Conservation (phyloP, 345 rosid genomes). For the Turritis glabra region DNA sequence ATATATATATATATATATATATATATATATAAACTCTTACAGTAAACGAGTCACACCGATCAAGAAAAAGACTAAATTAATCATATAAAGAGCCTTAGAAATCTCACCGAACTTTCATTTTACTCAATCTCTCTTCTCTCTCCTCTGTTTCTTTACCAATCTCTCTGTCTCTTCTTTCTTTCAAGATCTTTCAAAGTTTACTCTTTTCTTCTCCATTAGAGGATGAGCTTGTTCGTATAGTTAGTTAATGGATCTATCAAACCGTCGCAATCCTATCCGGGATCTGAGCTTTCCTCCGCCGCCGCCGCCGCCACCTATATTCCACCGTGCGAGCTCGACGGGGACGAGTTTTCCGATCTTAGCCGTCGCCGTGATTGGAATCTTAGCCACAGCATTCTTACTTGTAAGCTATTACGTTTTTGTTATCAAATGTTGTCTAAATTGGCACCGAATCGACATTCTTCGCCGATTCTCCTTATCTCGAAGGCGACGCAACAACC, state of each 20-base stretch:
- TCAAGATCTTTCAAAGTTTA: slow-evolving; percentile 14
- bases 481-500: slow-evolving; percentile 40
- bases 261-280: slow-evolving; percentile 7
- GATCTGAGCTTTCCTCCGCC: slow-evolving; percentile 26
- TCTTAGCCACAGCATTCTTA: slow-evolving; percentile 77
- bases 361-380: slow-evolving; percentile 76
- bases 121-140: slow-evolving; percentile 8
- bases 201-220: slow-evolving; percentile 6
- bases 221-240: slow-evolving; percentile 13
- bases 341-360: slow-evolving; percentile 54
- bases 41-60: slow-evolving; percentile 25
- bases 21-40: too few species aligned
- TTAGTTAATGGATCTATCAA: slow-evolving; percentile 29
- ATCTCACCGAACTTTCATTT: slow-evolving; percentile 34
- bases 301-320: neutral
- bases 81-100: slow-evolving; percentile 23
- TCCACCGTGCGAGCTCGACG: slow-evolving; percentile 8
- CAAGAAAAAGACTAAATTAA: slow-evolving; percentile 1
- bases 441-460: slow-evolving; percentile 72
- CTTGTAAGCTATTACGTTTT: slow-evolving; percentile 86
- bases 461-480: slow-evolving; percentile 62
- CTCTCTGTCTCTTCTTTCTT: neutral
- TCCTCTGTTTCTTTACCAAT: neutral
- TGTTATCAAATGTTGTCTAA: slow-evolving; percentile 87
- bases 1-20: too few species aligned